Percentiles rank a stretch among this genome's conserved stretches.
Conservation (phyloP, 805 yeast genomes). For the Candida quercuum region DNA sequence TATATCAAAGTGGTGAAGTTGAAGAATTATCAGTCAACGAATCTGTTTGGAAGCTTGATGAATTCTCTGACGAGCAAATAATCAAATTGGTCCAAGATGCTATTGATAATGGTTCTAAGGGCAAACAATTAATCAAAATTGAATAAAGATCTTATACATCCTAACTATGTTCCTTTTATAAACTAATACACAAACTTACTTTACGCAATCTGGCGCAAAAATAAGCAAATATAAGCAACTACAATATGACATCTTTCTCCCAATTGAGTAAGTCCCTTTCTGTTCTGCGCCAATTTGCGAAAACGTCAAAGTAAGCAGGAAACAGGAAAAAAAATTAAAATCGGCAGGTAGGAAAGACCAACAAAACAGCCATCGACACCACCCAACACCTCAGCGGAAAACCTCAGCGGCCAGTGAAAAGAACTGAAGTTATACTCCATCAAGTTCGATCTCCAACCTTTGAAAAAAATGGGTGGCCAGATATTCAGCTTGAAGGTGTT, state of each 20-base stretch:
- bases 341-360: no score
- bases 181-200: not conserved
- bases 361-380: no score
- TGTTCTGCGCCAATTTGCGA: no score
- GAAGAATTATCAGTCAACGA: conserved; percentile 34
- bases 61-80: conserved; percentile 32
- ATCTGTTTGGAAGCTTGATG: conserved; percentile 24
- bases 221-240: no score
- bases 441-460: not conserved
- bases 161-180: not conserved
- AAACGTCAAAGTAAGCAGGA: no score
- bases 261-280: not conserved
- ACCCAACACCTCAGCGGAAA: no score
- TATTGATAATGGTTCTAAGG: conserved; percentile 32
- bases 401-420: not conserved
- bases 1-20: conserved; percentile 53
- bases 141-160: conserved; percentile 10
- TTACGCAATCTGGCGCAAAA: not conserved
- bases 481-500: conserved; percentile 54
- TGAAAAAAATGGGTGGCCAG: conserved; percentile 1
- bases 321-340: not conserved
- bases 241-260: no score
- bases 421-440: no score
- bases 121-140: conserved; percentile 40
- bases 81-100: conserved; percentile 29